Evolutionary conservation across 305 asterid species (phyloP).

Genomic region (Rubia peregrina): DNA sequence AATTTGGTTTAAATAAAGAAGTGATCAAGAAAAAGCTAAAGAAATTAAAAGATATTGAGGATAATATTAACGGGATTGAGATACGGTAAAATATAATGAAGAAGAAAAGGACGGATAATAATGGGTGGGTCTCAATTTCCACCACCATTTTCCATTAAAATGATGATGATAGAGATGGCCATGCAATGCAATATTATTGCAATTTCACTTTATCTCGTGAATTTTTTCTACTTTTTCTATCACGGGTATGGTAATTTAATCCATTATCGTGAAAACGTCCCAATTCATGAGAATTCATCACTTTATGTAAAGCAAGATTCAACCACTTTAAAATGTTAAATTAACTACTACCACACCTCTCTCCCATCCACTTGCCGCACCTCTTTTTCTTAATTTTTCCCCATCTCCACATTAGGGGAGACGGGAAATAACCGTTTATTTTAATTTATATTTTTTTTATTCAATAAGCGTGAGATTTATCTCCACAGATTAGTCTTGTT

Average conservation of each 20-base stretch:
- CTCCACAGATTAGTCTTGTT: too few relatives aligned
- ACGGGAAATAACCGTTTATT: too few relatives aligned
- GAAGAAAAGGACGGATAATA: slow-evolving; percentile 25
- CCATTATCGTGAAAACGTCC: slow-evolving; percentile 23
- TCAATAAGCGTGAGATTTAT: too few relatives aligned
- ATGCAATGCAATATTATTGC: slow-evolving; percentile 4
- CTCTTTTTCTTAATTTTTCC: too few relatives aligned
- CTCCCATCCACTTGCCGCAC: too few relatives aligned
- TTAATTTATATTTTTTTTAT: too few relatives aligned
- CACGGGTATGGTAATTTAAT: slow-evolving; percentile 26
- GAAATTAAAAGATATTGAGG: slow-evolving; percentile 1
- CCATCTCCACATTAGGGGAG: too few relatives aligned
- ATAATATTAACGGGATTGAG: slow-evolving; percentile 12
- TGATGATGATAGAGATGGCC: slow-evolving; percentile 12
- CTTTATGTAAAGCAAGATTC: slow-evolving; percentile 27
- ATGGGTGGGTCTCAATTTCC: slow-evolving; percentile 4
- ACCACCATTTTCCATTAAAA: slow-evolving; percentile 12
- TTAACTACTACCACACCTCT: too few relatives aligned
- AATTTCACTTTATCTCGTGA: not conserved
- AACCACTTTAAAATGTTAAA: slow-evolving; percentile 32
- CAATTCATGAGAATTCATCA: slow-evolving; percentile 25
- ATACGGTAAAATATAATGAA: slow-evolving; percentile 16
- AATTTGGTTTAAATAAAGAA: slow-evolving; percentile 30
- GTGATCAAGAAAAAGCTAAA: slow-evolving; percentile 9
- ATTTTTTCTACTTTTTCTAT: slow-evolving; percentile 5